Evolutionary conservation across 106 monocot species (phyloP).

Genomic region (Iris macrosiphon): DNA sequence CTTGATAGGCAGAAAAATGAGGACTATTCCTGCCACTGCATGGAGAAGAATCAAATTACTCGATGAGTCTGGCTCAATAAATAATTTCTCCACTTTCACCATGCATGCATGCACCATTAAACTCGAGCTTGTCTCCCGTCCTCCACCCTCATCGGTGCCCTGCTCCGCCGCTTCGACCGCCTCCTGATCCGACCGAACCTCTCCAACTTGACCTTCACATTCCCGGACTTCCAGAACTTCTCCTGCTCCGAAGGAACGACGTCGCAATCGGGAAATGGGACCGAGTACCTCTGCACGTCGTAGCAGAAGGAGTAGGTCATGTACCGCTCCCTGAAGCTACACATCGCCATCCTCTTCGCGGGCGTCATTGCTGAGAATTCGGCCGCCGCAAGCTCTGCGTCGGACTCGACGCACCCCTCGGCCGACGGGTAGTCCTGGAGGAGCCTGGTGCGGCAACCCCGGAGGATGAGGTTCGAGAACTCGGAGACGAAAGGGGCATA

Average conservation of each 20-base stretch:
- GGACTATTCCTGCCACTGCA: no score
- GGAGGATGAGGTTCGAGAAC: slow-evolving; percentile 35
- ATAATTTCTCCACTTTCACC: no score
- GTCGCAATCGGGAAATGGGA: slow-evolving; percentile 36
- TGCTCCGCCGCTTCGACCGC: neutral
- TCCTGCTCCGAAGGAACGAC: slow-evolving; percentile 13
- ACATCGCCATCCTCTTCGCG: slow-evolving; percentile 26
- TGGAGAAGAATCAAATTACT: no score
- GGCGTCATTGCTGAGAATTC: slow-evolving; percentile 24
- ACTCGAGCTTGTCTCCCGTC: neutral
- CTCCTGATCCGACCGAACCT: neutral
- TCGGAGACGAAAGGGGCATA: slow-evolving; percentile 36
- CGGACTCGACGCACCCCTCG: slow-evolving; percentile 14
- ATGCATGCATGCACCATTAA: no score
- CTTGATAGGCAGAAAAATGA: no score
- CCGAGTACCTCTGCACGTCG: slow-evolving; percentile 27
- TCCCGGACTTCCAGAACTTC: slow-evolving; percentile 33
- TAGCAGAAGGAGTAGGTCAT: slow-evolving; percentile 48
- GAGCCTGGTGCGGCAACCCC: slow-evolving; percentile 20
- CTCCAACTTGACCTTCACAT: slow-evolving; percentile 13
- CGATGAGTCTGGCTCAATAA: no score
- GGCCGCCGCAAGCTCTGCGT: slow-evolving; percentile 13
- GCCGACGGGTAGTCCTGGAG: slow-evolving; percentile 14
- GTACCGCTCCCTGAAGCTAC: slow-evolving; percentile 20
- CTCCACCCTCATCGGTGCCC: neutral